These are phyloP conservation scores for Nitzschia sp. DNA, from an alignment of 108 stramenopile species.

Conservation along the genomic window DNA sequence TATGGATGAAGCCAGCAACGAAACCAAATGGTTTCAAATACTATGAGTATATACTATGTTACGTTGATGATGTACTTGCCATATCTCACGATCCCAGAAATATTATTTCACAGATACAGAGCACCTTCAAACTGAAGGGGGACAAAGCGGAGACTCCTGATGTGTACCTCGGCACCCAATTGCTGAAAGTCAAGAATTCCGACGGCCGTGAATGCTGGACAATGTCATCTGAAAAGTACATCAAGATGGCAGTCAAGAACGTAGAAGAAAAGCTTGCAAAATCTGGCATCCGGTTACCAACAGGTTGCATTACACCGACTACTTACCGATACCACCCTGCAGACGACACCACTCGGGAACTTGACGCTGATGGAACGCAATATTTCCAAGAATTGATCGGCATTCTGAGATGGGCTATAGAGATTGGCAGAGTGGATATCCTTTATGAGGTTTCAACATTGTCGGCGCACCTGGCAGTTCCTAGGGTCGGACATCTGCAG, in stretches of 20 bases:
- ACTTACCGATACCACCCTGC: slow-evolving; percentile 27
- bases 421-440: slow-evolving; percentile 45
- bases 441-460: slow-evolving; percentile 46
- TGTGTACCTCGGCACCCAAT: slow-evolving; percentile 37
- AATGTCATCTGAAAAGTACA: background rate
- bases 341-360: slow-evolving; percentile 20
- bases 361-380: slow-evolving; percentile 12
- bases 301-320: background rate
- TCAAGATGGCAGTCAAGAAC: background rate
- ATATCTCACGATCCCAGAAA: slow-evolving; percentile 8
- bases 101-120: background rate
- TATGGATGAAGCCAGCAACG: background rate
- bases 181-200: slow-evolving; percentile 6
- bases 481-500: slow-evolving; percentile 50
- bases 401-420: slow-evolving; percentile 39
- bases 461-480: slow-evolving; percentile 43
- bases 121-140: slow-evolving; percentile 22
- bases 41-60: slow-evolving; percentile 17
- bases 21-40: slow-evolving; percentile 19
- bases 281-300: background rate
- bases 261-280: background rate
- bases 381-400: slow-evolving; percentile 40
- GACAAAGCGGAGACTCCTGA: slow-evolving; percentile 15
- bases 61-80: slow-evolving; percentile 27
- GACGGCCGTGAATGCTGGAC: slow-evolving; percentile 3